phyloP scores from a whole-genome alignment of 192 early-diverging fungal species.

The Funneliformis mosseae region DNA sequence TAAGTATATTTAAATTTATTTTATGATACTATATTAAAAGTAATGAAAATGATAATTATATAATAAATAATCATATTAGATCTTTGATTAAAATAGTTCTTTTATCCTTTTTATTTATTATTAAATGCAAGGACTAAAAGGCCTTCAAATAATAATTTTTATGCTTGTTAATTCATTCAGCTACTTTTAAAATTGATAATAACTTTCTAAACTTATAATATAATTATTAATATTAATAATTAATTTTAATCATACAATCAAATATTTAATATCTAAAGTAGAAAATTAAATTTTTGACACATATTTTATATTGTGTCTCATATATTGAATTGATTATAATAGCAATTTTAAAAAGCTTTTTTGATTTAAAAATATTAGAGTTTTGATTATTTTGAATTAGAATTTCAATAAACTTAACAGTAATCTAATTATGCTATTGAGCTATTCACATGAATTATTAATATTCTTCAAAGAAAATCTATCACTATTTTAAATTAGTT shows the following conservation, averaged over 20 bases:
- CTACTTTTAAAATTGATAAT: too few relatives aligned
- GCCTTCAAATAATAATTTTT: neutral
- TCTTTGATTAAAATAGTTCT: neutral
- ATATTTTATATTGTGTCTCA: neutral
- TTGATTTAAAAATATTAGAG: too few relatives aligned
- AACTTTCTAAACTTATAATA: too few relatives aligned
- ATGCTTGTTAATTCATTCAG: too few relatives aligned
- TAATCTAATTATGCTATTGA: neutral
- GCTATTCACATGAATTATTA: neutral
- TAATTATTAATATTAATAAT: neutral
- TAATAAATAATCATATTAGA: neutral
- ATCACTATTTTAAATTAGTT: neutral
- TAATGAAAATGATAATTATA: constrained; percentile 2
- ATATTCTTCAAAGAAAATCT: neutral
- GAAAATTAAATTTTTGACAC: too few relatives aligned
- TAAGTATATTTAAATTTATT: neutral
- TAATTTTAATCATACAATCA: neutral
- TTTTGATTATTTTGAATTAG: neutral
- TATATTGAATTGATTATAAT: neutral
- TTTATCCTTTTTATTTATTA: neutral
- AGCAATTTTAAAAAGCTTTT: neutral
- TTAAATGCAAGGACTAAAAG: neutral
- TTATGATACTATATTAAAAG: neutral
- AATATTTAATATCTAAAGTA: too few relatives aligned
- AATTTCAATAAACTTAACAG: neutral